A percentile compares a stretch with the other conserved stretches of the same genome.
Conservation (phyloP, 306 rosid genomes). For the Lagenaria siceraria region DNA sequence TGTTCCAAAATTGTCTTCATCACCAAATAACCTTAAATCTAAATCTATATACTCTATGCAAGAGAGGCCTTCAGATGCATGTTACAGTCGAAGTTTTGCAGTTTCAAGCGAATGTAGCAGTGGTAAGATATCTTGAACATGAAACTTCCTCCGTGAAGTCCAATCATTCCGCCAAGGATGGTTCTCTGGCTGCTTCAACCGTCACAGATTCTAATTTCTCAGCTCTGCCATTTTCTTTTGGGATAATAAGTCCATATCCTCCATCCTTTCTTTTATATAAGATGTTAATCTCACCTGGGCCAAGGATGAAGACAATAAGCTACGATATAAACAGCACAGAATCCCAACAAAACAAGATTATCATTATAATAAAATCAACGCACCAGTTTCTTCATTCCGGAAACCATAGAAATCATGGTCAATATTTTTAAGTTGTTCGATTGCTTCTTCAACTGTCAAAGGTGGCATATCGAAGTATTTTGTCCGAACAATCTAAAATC, state of each 20-base stretch:
- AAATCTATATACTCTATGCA: not conserved
- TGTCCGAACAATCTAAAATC: constrained; percentile 65
- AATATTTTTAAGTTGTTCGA: constrained; percentile 73
- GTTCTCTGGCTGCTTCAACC: constrained; percentile 32
- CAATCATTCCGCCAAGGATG: constrained; percentile 43
- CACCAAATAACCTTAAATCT: not conserved
- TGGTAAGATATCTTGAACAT: not conserved
- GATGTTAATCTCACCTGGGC: constrained; percentile 71
- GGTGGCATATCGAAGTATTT: constrained; percentile 96
- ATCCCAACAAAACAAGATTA: not conserved
- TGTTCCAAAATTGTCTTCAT: not conserved
- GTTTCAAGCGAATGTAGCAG: constrained; percentile 13
- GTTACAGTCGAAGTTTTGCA: constrained; percentile 6
- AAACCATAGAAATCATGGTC: constrained; percentile 87
- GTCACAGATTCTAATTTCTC: constrained; percentile 30
- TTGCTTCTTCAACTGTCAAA: constrained; percentile 75
- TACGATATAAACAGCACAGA: not conserved
- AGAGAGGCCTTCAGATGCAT: constrained; percentile 9
- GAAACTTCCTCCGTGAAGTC: constrained; percentile 2
- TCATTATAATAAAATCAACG: not conserved
- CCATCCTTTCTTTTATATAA: constrained; percentile 76
- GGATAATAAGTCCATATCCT: constrained; percentile 80
- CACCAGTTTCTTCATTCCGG: constrained; percentile 91
- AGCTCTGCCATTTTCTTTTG: constrained; percentile 44
- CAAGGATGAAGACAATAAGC: constrained; percentile 4